Percentiles rank a stretch among this genome's conserved stretches.
Conservation (phyloP, 2,329 filamentous ascomycete species). For the Paramyrothecium sp. region DNA sequence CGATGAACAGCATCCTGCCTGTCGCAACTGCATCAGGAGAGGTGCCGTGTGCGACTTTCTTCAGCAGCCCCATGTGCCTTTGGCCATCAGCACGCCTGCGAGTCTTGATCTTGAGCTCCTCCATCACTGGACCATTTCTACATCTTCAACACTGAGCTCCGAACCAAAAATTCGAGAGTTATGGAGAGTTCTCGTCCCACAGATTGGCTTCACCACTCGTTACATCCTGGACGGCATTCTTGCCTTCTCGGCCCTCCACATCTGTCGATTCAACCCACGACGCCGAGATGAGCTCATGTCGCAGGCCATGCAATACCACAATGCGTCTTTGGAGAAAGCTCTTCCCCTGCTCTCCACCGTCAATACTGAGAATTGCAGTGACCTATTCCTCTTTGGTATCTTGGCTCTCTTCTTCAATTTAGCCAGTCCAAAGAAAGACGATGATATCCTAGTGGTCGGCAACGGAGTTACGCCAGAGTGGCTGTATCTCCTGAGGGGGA, state of each 20-base stretch:
- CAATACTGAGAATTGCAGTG: slow-evolving; percentile 7
- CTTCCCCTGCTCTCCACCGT: slow-evolving; percentile 10
- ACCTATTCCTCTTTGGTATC: slow-evolving; percentile 13
- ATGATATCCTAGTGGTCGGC: slow-evolving; percentile 13
- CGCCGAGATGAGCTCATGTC: slow-evolving; percentile 5
- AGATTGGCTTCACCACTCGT: slow-evolving; percentile 31
- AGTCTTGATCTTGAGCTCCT: slow-evolving; percentile 35
- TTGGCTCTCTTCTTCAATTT: slow-evolving; percentile 13
- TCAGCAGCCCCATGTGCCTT: neutral
- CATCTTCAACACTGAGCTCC: slow-evolving; percentile 31
- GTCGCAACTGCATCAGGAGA: slow-evolving; percentile 23
- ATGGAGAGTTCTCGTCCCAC: slow-evolving; percentile 34
- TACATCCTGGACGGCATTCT: slow-evolving; percentile 36
- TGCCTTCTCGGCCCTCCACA: slow-evolving; percentile 34
- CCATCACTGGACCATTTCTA: slow-evolving; percentile 36
- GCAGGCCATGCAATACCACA: slow-evolving; percentile 9
- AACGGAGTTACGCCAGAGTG: slow-evolving; percentile 12
- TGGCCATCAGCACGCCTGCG: neutral
- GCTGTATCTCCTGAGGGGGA: slow-evolving; percentile 12
- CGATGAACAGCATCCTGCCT: slow-evolving; percentile 22
- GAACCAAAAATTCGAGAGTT: slow-evolving; percentile 27
- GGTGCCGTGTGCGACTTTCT: slow-evolving; percentile 23
- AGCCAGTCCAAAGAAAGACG: slow-evolving; percentile 9
- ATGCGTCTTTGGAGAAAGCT: slow-evolving; percentile 7
- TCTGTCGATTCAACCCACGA: slow-evolving; percentile 19